Conservation (phyloP, 768 basidiomycete genomes). For the Boletus sensibilis region DNA sequence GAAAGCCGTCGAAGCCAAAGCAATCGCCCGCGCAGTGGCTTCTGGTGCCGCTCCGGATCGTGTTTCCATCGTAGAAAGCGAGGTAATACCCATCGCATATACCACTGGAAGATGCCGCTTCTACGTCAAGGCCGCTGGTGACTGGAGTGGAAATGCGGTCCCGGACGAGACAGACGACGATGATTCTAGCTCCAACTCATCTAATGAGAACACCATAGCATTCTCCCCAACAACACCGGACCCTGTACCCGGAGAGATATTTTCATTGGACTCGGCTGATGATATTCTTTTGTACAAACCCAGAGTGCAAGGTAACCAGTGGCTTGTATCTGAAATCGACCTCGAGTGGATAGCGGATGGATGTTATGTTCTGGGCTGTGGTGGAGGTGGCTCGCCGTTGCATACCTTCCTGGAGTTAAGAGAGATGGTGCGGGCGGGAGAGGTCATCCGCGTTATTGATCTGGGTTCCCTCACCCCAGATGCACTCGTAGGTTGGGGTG, state of each 20-base stretch:
- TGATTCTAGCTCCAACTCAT: neutral
- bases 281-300: conserved; percentile 39
- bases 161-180: conserved; percentile 22
- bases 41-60: conserved; percentile 45
- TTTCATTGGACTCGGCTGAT: conserved; percentile 14
- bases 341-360: conserved; percentile 62
- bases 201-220: conserved; percentile 4
- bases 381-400: conserved; percentile 62
- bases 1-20: conserved; percentile 36
- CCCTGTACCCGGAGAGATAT: conserved; percentile 11
- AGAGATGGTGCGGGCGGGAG: conserved; percentile 52
- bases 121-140: conserved; percentile 62
- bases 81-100: conserved; percentile 46
- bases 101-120: conserved; percentile 38
- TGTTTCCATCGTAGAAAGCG: conserved; percentile 54
- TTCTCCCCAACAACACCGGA: conserved; percentile 1
- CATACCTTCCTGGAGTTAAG: conserved; percentile 49
- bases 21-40: conserved; percentile 44
- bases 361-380: conserved; percentile 60
- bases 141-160: conserved; percentile 35
- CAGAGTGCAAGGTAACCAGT: conserved; percentile 39
- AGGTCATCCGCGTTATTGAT: conserved; percentile 46
- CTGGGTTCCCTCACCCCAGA: conserved; percentile 42
- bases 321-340: conserved; percentile 47
- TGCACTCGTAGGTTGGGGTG: conserved; percentile 41